These are phyloP conservation scores for Pleurotus tuoliensis DNA, from an alignment of 768 basidiomycete species.

Conservation along the genomic window DNA sequence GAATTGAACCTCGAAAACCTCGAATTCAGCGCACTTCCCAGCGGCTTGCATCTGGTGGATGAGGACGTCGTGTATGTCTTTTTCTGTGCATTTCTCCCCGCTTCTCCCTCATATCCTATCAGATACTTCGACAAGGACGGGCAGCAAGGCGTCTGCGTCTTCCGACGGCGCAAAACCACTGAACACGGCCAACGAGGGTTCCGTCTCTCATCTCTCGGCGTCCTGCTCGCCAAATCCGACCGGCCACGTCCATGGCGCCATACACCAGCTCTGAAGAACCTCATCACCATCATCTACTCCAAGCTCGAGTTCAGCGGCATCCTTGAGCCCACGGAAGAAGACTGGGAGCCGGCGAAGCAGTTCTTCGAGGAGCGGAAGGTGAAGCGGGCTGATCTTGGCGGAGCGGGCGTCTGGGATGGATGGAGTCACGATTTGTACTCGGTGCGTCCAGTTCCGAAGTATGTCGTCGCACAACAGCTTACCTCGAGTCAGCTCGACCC, in stretches of 20 bases:
- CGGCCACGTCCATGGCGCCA: slow-evolving; percentile 78
- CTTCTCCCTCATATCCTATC: neutral
- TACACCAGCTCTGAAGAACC: slow-evolving; percentile 55
- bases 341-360: slow-evolving; percentile 57
- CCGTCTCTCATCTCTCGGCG: slow-evolving; percentile 73
- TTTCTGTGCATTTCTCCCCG: neutral
- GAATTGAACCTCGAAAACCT: slow-evolving; percentile 66
- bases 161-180: slow-evolving; percentile 61
- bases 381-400: slow-evolving; percentile 44
- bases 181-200: slow-evolving; percentile 77
- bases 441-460: slow-evolving; percentile 28
- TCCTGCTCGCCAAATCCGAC: slow-evolving; percentile 61
- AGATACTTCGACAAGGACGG: slow-evolving; percentile 73
- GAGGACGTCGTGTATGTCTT: slow-evolving; percentile 69
- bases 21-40: slow-evolving; percentile 80
- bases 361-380: slow-evolving; percentile 69
- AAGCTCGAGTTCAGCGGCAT: slow-evolving; percentile 42
- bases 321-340: slow-evolving; percentile 46
- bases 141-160: slow-evolving; percentile 71
- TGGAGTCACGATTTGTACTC: slow-evolving; percentile 67
- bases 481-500: slow-evolving; percentile 13
- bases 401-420: slow-evolving; percentile 58
- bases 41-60: slow-evolving; percentile 77
- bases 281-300: slow-evolving; percentile 52
- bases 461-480: too few relatives aligned